Percentiles rank a stretch among this genome's conserved stretches.
These are phyloP conservation scores for Fragaria nilgerrensis DNA, from an alignment of 306 rosid genomes.

Conservation along the genomic window DNA sequence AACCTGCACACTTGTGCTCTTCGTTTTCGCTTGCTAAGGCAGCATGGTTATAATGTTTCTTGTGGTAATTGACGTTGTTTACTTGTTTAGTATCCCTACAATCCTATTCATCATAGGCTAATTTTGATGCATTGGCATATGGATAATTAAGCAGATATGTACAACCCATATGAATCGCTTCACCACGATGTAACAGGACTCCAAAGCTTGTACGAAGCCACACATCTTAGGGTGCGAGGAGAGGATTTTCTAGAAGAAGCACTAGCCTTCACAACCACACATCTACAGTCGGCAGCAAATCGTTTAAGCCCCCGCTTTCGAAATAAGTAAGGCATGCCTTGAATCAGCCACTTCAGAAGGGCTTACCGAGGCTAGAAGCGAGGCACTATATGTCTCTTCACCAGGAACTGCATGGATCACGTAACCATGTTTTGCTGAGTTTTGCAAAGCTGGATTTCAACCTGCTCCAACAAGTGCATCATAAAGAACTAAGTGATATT, in stretches of 20 bases:
- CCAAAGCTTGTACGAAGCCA: constrained; percentile 15
- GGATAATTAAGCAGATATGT: not conserved
- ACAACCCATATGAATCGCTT: not conserved
- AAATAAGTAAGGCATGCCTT: constrained; percentile 27
- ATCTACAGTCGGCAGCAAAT: not conserved
- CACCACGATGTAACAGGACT: not conserved
- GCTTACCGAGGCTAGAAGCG: constrained; percentile 16
- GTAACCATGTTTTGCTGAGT: not conserved
- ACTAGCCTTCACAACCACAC: not conserved
- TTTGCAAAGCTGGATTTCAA: constrained; percentile 35
- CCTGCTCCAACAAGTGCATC: constrained; percentile 26
- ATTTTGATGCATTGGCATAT: not conserved
- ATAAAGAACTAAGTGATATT: constrained; percentile 11
- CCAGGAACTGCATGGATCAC: constrained; percentile 9
- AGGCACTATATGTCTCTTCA: constrained; percentile 18
- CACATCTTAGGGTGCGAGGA: not conserved
- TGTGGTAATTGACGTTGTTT: not conserved
- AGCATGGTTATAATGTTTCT: not conserved
- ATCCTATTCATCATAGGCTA: not conserved
- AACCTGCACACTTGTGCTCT: not conserved
- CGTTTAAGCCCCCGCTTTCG: constrained; percentile 19
- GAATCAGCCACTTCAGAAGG: constrained; percentile 21
- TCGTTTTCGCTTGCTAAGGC: not conserved
- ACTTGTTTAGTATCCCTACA: no score
- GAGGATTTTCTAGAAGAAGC: constrained; percentile 22